Percentiles rank a stretch among this genome's conserved stretches.
These are phyloP conservation scores for Parietichytrium sp. DNA, from an alignment of 108 stramenopile genomes.

Conservation along the genomic window DNA sequence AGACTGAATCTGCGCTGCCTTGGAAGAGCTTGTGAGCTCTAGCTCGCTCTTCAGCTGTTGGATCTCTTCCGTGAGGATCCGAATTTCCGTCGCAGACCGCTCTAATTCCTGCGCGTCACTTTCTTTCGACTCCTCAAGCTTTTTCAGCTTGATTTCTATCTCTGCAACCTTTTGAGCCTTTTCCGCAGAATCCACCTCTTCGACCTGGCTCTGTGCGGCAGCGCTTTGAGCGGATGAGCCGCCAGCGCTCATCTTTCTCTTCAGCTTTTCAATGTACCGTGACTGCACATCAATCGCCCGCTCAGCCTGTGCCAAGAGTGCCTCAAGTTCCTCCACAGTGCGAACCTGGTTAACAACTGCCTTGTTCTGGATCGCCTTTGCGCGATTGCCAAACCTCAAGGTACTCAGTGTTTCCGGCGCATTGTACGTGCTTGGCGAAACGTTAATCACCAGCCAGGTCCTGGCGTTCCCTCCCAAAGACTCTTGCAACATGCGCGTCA, in stretches of 20 bases:
- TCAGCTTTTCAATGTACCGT: conserved; percentile 39
- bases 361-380: conserved; percentile 82
- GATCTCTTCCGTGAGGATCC: not conserved
- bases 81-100: not conserved
- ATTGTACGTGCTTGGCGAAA: conserved; percentile 69
- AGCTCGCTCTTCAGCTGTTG: not conserved
- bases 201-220: not conserved
- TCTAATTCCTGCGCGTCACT: conserved; percentile 4
- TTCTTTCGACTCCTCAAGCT: not conserved
- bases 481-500: conserved; percentile 88
- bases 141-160: not conserved
- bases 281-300: conserved; percentile 51
- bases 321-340: conserved; percentile 46
- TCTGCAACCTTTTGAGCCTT: not conserved
- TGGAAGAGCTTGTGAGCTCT: too few relatives aligned
- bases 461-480: conserved; percentile 82
- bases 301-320: conserved; percentile 45
- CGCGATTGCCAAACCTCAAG: conserved; percentile 83
- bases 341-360: conserved; percentile 49
- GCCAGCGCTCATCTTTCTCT: not conserved
- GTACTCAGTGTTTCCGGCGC: conserved; percentile 86
- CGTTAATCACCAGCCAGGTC: conserved; percentile 77
- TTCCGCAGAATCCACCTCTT: not conserved
- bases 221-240: not conserved
- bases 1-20: too few relatives aligned